These are phyloP conservation scores for Rauvolfia tetraphylla DNA, from an alignment of 257 asterid species.

Conservation along the genomic window DNA sequence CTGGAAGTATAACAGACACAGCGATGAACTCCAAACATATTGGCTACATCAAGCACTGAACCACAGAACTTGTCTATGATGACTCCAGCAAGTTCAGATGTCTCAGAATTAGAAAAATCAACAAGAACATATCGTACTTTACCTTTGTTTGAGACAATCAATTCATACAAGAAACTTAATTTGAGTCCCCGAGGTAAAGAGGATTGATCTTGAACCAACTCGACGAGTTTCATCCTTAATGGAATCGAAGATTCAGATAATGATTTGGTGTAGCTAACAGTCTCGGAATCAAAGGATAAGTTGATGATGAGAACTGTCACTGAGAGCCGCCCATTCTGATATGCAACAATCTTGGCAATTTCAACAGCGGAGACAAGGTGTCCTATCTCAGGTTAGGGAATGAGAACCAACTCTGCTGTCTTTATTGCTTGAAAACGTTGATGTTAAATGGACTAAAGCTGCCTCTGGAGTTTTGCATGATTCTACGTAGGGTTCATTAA, in stretches of 20 bases:
- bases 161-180: neutral
- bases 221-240: conserved; percentile 3
- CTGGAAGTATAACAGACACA: conserved; percentile 13
- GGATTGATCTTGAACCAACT: neutral
- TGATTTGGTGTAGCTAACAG: conserved; percentile 9
- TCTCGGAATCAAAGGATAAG: conserved; percentile 9
- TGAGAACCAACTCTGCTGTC: no score
- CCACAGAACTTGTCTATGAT: conserved; percentile 15
- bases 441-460: no score
- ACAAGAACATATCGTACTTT: conserved; percentile 5
- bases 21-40: conserved; percentile 1
- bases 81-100: conserved; percentile 11
- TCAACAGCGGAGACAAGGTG: neutral
- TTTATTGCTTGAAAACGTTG: neutral
- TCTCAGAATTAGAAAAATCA: neutral
- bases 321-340: neutral
- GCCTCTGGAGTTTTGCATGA: no score
- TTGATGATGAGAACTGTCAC: conserved; percentile 13
- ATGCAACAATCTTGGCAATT: neutral
- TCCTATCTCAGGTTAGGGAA: neutral
- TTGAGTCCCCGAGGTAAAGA: no score
- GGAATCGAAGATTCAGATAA: neutral
- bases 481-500: no score
- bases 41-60: conserved; percentile 15
- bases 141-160: neutral